Evolutionary conservation across 768 basidiomycete genomes (phyloP), one percentile per base, ranked within the genome.

Genomic region (Agrocybe chaxingu): DNA sequence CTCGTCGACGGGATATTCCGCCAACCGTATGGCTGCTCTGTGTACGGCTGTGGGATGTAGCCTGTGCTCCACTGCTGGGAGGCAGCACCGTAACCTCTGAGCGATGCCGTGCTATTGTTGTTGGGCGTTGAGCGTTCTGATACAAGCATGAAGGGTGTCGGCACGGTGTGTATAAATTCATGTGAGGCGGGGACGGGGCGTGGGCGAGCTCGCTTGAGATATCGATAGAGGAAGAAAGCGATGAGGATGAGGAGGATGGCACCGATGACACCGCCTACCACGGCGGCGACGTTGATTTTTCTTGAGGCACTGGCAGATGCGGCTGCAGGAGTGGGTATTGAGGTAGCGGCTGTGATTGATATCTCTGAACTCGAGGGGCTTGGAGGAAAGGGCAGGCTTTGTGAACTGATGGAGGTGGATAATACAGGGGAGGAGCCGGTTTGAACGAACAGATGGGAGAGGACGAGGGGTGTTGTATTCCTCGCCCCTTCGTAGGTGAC

Each of bases 401-500:
- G 8, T 7, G 43, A 2, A 8, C 11, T 8, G 1, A 48, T 35
- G 36, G 43, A 13, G 6, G 40, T 36, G 18, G 44, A 11, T 18
- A 18, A 11, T 2, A 31, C 18, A 11, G 51, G 8, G 7, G 18
- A 16, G 0, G 48, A 51, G 13, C 51, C 56, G 34, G 56, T 56
- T 41, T 61, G 56, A 16, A 66, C 46, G 24, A 62, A 46, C 32
- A 66, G 39, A 45, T 60, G 51, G 4, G 29, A 45, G 8, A 66
- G 51, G 9, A 53, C 55, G 36, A 66, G 53, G 33, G 64, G 62
- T n/a, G 59, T 60, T 3, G 61, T 55, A 1, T 30, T 51, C 8
- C 47, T 40, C 31, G 50, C 40, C 24, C 63, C 52, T 30, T 57
- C 29, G 33, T 55, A 62, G 16, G 45, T 55, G 12, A 64, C 62